These are phyloP conservation scores for Quercus wislizeni DNA, from an alignment of 306 rosid species.

Conservation along the genomic window DNA sequence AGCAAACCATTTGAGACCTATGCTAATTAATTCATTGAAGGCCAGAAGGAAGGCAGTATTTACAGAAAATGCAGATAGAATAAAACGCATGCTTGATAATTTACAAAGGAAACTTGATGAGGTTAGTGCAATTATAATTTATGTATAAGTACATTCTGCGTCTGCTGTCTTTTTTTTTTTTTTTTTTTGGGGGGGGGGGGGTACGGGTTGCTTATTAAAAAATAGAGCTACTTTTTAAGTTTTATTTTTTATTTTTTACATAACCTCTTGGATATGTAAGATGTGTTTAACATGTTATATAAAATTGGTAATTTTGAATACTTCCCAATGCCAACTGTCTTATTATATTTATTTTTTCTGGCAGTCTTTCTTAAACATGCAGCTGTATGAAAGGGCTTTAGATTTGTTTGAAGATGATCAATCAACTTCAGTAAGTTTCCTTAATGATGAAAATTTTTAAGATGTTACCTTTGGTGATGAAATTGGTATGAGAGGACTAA, in stretches of 20 bases:
- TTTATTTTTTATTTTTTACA: not conserved
- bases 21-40: constrained; percentile 69
- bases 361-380: constrained; percentile 95
- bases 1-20: constrained; percentile 74
- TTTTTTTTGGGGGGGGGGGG: not conserved
- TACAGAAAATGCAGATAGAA: constrained; percentile 69
- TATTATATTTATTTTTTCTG: constrained; percentile 27
- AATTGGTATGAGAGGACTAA: constrained; percentile 24
- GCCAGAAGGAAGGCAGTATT: constrained; percentile 83
- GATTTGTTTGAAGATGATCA: constrained; percentile 95
- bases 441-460: constrained; percentile 17
- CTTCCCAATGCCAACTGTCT: constrained; percentile 6
- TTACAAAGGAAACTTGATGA: constrained; percentile 90
- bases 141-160: constrained; percentile 6
- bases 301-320: not conserved
- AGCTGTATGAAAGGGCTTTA: constrained; percentile 88
- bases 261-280: not conserved
- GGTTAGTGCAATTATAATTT: constrained; percentile 48
- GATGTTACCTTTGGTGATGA: constrained; percentile 21
- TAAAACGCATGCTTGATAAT: constrained; percentile 72
- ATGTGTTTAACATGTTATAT: not conserved
- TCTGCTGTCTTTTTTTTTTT: constrained; percentile 5
- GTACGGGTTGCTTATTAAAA: not conserved
- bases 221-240: not conserved
- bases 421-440: constrained; percentile 72